phyloP scores from a whole-genome alignment of 2,329 filamentous ascomycete species.

The Cercospora beticola region DNA sequence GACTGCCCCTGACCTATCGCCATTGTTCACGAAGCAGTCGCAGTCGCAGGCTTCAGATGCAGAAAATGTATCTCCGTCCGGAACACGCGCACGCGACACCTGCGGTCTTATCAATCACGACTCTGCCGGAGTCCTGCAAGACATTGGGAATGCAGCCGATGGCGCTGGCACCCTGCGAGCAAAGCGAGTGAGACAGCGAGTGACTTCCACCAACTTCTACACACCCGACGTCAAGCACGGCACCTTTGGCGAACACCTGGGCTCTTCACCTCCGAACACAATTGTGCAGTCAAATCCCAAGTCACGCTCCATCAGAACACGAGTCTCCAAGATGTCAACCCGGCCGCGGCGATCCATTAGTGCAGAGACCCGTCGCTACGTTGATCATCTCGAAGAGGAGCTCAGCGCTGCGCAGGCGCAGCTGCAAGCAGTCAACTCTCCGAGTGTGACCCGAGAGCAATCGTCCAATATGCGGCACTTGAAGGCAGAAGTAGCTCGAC shows the following conservation, averaged over 20 bases:
- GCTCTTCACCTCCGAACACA: slow-evolving; percentile 19
- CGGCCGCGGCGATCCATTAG: slow-evolving; percentile 37
- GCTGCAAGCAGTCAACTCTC: slow-evolving; percentile 43
- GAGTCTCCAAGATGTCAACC: slow-evolving; percentile 19
- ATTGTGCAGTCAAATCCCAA: slow-evolving; percentile 20
- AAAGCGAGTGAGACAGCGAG: slow-evolving; percentile 22
- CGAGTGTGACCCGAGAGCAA: slow-evolving; percentile 40
- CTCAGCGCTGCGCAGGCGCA: slow-evolving; percentile 44
- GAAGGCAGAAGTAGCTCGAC: slow-evolving; percentile 36
- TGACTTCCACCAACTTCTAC: slow-evolving; percentile 25
- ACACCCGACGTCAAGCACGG: slow-evolving; percentile 19
- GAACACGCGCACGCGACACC: slow-evolving; percentile 10
- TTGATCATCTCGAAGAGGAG: slow-evolving; percentile 52
- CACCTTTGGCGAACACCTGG: slow-evolving; percentile 16
- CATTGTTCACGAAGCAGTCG: slow-evolving; percentile 13
- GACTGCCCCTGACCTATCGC: slow-evolving; percentile 24
- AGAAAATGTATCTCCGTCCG: slow-evolving; percentile 29
- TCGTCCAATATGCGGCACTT: slow-evolving; percentile 41
- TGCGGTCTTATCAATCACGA: slow-evolving; percentile 26
- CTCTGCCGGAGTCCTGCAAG: slow-evolving; percentile 32
- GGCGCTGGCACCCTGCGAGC: slow-evolving; percentile 16
- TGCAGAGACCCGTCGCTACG: slow-evolving; percentile 47
- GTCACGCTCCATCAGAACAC: slow-evolving; percentile 12
- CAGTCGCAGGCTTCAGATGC: slow-evolving; percentile 22
- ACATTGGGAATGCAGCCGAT: slow-evolving; percentile 31